Percentiles rank a stretch among this genome's conserved stretches.
Evolutionary conservation across 345 rosid genomes (phyloP).

Genomic region (Camelina laxa): DNA sequence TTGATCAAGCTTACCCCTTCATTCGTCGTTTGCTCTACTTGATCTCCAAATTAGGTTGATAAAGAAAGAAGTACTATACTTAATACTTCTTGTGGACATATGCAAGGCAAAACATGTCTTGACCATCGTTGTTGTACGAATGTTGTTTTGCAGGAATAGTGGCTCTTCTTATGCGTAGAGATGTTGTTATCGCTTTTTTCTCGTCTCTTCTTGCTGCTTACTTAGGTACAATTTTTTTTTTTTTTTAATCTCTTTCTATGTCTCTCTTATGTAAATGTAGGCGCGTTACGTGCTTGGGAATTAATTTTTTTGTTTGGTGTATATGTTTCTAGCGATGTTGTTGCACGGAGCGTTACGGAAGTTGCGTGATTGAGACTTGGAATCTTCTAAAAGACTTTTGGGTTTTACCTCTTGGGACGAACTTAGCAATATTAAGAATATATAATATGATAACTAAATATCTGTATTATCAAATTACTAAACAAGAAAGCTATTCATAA

Average conservation of each 20-base stretch:
- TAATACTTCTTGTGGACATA: not conserved
- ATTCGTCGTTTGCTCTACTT: conserved; percentile 28
- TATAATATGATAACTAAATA: not conserved
- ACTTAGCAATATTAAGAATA: not conserved
- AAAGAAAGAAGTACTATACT: not conserved
- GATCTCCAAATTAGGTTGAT: conserved; percentile 14
- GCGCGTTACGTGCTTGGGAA: not conserved
- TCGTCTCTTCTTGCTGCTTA: conserved; percentile 26
- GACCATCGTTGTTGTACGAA: not conserved
- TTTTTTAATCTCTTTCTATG: not conserved
- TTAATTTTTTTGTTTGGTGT: not conserved
- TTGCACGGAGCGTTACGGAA: conserved; percentile 72
- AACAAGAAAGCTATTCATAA: not conserved
- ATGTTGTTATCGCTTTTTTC: conserved; percentile 29
- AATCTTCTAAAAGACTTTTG: conserved; percentile 31
- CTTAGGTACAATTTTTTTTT: not conserved
- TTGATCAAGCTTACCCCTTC: conserved; percentile 24
- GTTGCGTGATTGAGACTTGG: conserved; percentile 52
- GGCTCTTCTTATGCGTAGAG: conserved; percentile 16
- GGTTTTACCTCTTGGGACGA: not conserved
- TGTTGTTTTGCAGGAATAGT: conserved; percentile 14
- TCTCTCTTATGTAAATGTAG: not conserved
- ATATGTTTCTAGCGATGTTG: conserved; percentile 52
- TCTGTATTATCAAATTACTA: not conserved
- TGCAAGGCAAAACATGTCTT: not conserved